phyloP scores from a whole-genome alignment of 805 yeast genomes.

The Zygotorulaspora chibaensis region DNA sequence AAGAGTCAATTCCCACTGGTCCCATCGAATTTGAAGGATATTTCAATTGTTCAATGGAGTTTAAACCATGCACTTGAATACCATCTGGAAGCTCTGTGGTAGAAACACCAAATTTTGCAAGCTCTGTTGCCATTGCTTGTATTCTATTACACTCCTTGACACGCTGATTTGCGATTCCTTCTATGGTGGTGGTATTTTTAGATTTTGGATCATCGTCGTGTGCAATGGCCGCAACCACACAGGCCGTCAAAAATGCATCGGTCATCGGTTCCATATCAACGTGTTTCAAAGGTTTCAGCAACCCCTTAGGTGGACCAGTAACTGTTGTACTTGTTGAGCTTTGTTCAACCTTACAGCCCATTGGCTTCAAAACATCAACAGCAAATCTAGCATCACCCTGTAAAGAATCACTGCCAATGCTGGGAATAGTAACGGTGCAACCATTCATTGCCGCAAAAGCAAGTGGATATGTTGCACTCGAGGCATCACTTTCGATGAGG shows the following conservation, averaged over 20 bases:
- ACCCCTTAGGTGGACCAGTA: slow-evolving; percentile 74
- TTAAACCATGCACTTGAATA: slow-evolving; percentile 74
- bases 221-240: slow-evolving; percentile 95
- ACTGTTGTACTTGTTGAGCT: slow-evolving; percentile 86
- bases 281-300: slow-evolving; percentile 60
- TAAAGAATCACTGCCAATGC: slow-evolving; percentile 83
- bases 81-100: slow-evolving; percentile 91
- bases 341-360: slow-evolving; percentile 91
- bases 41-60: slow-evolving; percentile 43
- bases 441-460: slow-evolving; percentile 98
- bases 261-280: slow-evolving; percentile 99
- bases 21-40: slow-evolving; percentile 49
- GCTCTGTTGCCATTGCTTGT: slow-evolving; percentile 85
- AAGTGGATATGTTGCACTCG: slow-evolving; percentile 95
- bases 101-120: slow-evolving; percentile 84
- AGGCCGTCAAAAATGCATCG: slow-evolving; percentile 94
- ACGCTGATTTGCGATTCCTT: slow-evolving; percentile 96
- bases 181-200: slow-evolving; percentile 61
- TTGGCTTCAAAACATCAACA: slow-evolving; percentile 82
- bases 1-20: slow-evolving; percentile 57
- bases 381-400: slow-evolving; percentile 99
- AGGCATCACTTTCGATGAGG: slow-evolving; percentile 93
- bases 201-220: slow-evolving; percentile 41
- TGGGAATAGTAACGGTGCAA: slow-evolving; percentile 86
- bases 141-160: slow-evolving; percentile 97